These are phyloP conservation scores for Funneliformis geosporum DNA, from an alignment of 192 early-diverging fungal species.

Conservation along the genomic window DNA sequence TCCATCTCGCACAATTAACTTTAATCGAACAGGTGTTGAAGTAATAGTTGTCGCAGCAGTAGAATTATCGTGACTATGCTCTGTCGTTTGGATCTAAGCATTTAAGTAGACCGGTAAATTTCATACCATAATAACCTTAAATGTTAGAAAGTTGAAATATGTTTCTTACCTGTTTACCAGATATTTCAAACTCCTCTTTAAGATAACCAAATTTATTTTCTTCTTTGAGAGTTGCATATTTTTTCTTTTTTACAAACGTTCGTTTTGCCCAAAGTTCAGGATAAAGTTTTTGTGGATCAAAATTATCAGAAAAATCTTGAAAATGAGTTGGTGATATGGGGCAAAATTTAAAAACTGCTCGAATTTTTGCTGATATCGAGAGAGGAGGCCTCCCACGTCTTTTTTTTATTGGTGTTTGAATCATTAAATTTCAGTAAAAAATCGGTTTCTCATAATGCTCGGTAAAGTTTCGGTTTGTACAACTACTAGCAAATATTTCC, in stretches of 20 bases:
- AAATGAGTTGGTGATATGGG: background rate
- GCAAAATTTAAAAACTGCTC: background rate
- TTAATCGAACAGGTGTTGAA: background rate
- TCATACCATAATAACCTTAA: too few relatives aligned
- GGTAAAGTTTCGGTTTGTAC: too few relatives aligned
- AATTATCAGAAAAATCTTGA: slow-evolving; percentile 13
- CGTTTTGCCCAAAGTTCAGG: slow-evolving; percentile 3
- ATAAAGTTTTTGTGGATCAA: slow-evolving; percentile 13
- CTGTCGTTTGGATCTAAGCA: background rate
- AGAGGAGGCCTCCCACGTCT: background rate
- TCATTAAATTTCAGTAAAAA: background rate
- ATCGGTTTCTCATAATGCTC: too few relatives aligned
- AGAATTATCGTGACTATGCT: background rate
- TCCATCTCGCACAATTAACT: background rate
- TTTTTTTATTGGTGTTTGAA: slow-evolving; percentile 8
- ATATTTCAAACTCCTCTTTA: background rate
- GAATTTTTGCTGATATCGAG: background rate
- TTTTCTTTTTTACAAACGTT: background rate
- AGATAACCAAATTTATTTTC: background rate
- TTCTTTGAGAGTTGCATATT: background rate
- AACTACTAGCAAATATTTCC: too few relatives aligned
- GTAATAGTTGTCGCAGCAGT: background rate
- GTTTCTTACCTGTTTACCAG: background rate
- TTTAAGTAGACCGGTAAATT: background rate
- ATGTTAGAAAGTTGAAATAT: too few relatives aligned